Conservation (phyloP, 2,329 filamentous ascomycete species). For the Aspergillus sojae region DNA sequence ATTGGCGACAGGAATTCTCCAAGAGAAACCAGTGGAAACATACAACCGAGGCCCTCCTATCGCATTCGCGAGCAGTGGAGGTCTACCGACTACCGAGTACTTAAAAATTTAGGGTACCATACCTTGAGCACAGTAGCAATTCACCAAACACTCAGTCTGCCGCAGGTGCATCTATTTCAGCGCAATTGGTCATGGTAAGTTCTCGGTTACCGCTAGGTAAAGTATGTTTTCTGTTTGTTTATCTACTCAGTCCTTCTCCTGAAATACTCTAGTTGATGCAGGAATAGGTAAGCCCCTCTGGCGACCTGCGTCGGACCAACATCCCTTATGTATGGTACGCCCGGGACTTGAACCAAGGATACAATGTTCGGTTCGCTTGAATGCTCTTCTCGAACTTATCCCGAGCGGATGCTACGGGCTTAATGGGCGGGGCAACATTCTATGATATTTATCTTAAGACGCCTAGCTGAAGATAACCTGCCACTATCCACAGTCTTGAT, state of each 20-base stretch:
- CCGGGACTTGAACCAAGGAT: background rate
- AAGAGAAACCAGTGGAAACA: background rate
- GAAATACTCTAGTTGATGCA: background rate
- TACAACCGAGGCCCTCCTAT: background rate
- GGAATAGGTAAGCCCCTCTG: background rate
- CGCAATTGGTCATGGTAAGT: background rate
- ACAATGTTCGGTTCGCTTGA: background rate
- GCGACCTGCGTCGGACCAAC: background rate
- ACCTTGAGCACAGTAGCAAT: background rate
- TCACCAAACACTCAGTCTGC: background rate
- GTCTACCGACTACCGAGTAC: constrained; percentile 1
- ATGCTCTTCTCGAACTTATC: background rate
- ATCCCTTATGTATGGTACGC: background rate
- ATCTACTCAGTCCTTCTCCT: background rate
- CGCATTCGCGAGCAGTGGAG: constrained; percentile 4
- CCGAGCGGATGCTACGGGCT: background rate
- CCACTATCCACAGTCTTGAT: background rate
- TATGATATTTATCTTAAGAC: background rate
- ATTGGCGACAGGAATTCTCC: background rate
- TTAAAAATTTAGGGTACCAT: constrained; percentile 2
- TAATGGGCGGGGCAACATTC: background rate
- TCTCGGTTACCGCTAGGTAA: background rate
- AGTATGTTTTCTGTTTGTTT: no score
- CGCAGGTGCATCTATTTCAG: background rate
- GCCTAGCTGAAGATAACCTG: background rate